Conservation (phyloP, 768 basidiomycete genomes). For the Sporobolomyces pararoseus region DNA sequence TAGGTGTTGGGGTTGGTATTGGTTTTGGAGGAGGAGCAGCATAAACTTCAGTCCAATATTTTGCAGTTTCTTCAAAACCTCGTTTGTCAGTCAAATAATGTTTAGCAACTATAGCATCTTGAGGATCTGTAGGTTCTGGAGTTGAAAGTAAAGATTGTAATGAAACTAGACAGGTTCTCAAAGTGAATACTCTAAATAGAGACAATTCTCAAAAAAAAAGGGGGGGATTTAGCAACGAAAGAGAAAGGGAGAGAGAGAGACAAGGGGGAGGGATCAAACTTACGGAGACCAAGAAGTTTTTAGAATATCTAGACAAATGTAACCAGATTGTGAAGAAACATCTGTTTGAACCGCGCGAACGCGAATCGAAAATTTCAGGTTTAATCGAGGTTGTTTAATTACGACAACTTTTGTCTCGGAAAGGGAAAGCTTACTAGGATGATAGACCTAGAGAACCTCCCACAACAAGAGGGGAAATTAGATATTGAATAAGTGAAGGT, state of each 20-base stretch:
- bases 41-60: constrained; percentile 68
- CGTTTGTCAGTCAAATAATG: constrained; percentile 83
- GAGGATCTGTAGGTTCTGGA: constrained; percentile 92
- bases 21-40: no score
- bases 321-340: constrained; percentile 86
- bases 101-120: constrained; percentile 84
- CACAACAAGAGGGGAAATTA: not conserved
- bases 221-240: not conserved
- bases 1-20: no score
- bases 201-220: no score
- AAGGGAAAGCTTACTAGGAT: constrained; percentile 17
- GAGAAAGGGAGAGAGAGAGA: not conserved
- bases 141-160: constrained; percentile 87
- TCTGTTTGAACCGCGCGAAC: constrained; percentile 59
- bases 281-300: constrained; percentile 49
- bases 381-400: no score
- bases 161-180: constrained; percentile 92
- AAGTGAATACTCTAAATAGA: constrained; percentile 72
- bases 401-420: no score
- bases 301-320: constrained; percentile 67
- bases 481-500: no score
- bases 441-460: constrained; percentile 16
- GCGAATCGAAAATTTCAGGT: not conserved
- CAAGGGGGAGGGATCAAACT: not conserved
- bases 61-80: constrained; percentile 85